Conservation (phyloP, 805 yeast genomes). For the Kodamaea neixiangensis region DNA sequence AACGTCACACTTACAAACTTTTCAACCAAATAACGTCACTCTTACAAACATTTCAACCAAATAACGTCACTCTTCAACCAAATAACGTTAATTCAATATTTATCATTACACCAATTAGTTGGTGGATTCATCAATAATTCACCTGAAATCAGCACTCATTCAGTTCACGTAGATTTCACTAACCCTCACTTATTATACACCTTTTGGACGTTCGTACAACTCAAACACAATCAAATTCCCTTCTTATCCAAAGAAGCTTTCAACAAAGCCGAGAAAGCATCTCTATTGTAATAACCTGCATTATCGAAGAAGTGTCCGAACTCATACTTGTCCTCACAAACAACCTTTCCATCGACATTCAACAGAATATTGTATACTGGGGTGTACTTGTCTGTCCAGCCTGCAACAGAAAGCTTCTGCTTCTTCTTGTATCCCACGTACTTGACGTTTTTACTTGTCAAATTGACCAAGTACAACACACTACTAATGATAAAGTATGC, state of each 20-base stretch:
- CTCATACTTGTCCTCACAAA: constrained; percentile 31
- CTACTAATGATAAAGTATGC: constrained; percentile 40
- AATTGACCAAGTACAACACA: constrained; percentile 34
- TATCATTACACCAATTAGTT: not conserved
- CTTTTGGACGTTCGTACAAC: too few relatives aligned
- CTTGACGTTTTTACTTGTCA: constrained; percentile 45
- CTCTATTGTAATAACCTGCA: constrained; percentile 45
- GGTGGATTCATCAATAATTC: not conserved
- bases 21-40: too few relatives aligned
- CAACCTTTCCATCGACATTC: constrained; percentile 27
- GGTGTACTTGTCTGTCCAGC: constrained; percentile 45
- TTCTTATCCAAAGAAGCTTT: constrained; percentile 20
- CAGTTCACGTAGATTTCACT: too few relatives aligned
- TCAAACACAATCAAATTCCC: constrained; percentile 1
- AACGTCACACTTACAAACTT: too few relatives aligned
- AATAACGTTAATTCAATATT: not conserved
- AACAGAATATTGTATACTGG: constrained; percentile 45
- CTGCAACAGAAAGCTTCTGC: constrained; percentile 38
- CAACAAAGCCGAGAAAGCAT: constrained; percentile 31
- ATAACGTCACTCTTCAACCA: not conserved
- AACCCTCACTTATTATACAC: too few relatives aligned
- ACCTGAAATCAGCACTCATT: not conserved
- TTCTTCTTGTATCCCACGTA: constrained; percentile 43
- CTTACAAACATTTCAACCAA: not conserved
- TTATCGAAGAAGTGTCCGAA: constrained; percentile 46